Evolutionary conservation across 805 yeast genomes (phyloP).

Genomic region (Nakazawaea ishiwadae): DNA sequence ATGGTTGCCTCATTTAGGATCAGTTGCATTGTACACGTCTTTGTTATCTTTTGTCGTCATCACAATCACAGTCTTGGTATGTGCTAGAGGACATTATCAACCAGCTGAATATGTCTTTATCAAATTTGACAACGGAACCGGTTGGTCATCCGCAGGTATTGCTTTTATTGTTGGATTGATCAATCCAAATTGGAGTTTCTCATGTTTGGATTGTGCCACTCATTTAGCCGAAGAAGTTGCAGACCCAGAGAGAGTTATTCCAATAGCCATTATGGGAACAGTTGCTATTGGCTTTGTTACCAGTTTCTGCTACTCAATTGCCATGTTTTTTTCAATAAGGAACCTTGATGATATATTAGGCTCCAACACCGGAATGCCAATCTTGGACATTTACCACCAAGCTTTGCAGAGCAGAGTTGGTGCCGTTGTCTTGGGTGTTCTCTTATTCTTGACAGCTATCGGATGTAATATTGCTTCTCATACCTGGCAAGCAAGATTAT

Average conservation of each 20-base stretch:
- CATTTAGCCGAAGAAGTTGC: conserved; percentile 67
- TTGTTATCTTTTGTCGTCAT: conserved; percentile 48
- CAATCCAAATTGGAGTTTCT: conserved; percentile 67
- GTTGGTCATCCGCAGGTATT: conserved; percentile 55
- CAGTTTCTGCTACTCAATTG: conserved; percentile 44
- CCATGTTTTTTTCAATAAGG: conserved; percentile 55
- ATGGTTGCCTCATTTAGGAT: conserved; percentile 47
- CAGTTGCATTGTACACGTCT: conserved; percentile 46
- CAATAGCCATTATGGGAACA: conserved; percentile 57
- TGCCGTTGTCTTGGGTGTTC: conserved; percentile 44
- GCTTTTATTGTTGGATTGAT: conserved; percentile 68
- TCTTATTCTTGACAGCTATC: conserved; percentile 48
- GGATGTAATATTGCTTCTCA: conserved; percentile 58
- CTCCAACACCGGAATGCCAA: conserved; percentile 57
- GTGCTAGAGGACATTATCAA: conserved; percentile 49
- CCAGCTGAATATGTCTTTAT: conserved; percentile 48
- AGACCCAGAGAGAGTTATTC: conserved; percentile 54
- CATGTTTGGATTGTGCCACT: conserved; percentile 66
- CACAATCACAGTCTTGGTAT: conserved; percentile 47
- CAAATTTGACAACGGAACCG: conserved; percentile 50
- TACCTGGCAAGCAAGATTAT: conserved; percentile 64
- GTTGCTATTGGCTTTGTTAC: conserved; percentile 66
- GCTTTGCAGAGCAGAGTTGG: conserved; percentile 49
- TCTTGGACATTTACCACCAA: conserved; percentile 58
- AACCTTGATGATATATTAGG: conserved; percentile 44